Percentiles rank a stretch among this genome's conserved stretches.
Conservation (phyloP, 331 rosid genomes). For the Spiraea crenata region DNA sequence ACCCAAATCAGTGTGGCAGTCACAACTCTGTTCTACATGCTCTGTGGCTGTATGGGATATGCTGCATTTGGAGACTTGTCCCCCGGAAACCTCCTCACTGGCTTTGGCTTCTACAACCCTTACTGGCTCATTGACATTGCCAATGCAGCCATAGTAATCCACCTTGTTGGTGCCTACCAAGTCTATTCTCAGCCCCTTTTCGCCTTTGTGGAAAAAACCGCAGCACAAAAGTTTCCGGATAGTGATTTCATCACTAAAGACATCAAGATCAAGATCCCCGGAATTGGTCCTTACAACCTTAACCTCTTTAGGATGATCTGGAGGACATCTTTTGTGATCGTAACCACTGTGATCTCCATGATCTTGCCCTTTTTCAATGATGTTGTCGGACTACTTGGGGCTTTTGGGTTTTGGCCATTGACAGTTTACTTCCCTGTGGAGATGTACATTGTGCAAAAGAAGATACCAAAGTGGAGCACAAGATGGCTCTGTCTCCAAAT, state of each 20-base stretch:
- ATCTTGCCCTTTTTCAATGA: slow-evolving; percentile 76
- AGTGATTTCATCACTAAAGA: slow-evolving; percentile 31
- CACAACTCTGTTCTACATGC: slow-evolving; percentile 70
- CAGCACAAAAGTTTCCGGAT: slow-evolving; percentile 15
- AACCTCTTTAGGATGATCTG: slow-evolving; percentile 60
- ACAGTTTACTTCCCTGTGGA: slow-evolving; percentile 74
- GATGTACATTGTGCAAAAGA: slow-evolving; percentile 65
- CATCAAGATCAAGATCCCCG: slow-evolving; percentile 22
- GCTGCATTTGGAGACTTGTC: slow-evolving; percentile 66
- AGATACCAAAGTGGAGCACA: slow-evolving; percentile 63
- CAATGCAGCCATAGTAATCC: slow-evolving; percentile 68
- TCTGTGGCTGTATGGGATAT: slow-evolving; percentile 71
- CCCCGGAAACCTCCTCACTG: slow-evolving; percentile 78
- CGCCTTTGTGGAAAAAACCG: slow-evolving; percentile 39
- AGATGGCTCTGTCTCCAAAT: slow-evolving; percentile 62
- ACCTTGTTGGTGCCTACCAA: slow-evolving; percentile 83
- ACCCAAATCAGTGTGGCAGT: slow-evolving; percentile 44
- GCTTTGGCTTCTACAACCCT: slow-evolving; percentile 51
- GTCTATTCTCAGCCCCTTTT: slow-evolving; percentile 70
- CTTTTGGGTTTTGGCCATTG: slow-evolving; percentile 81
- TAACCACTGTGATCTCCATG: slow-evolving; percentile 58
- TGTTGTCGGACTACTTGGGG: slow-evolving; percentile 70
- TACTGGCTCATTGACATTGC: slow-evolving; percentile 84
- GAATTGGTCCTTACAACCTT: slow-evolving; percentile 32
- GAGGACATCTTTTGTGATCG: slow-evolving; percentile 62